Percentiles rank a stretch among this genome's conserved stretches.
Conservation (phyloP, 2,329 filamentous ascomycete genomes). For the Hypoxylon sp. region DNA sequence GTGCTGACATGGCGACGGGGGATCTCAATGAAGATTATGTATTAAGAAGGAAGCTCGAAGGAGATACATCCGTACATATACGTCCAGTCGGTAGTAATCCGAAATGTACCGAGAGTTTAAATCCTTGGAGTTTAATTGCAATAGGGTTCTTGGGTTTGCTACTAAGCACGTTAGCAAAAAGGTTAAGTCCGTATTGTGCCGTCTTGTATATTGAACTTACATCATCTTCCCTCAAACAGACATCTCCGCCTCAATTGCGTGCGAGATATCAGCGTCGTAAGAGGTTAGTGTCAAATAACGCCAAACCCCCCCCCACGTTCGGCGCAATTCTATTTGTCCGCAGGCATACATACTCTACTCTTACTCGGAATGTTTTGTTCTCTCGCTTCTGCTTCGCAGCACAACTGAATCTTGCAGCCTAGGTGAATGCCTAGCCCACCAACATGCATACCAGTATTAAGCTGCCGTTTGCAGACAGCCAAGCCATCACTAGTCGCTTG, state of each 20-base stretch:
- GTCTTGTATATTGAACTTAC: constrained; percentile 4
- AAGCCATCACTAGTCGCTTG: neutral
- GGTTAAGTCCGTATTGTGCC: neutral
- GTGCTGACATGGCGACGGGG: constrained; percentile 32
- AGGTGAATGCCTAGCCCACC: neutral
- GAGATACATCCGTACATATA: too few species aligned
- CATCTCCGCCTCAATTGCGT: constrained; percentile 6
- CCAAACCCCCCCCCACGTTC: constrained; percentile 16
- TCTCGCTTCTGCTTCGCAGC: neutral
- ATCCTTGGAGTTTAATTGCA: neutral
- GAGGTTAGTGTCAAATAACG: constrained; percentile 24
- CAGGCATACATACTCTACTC: constrained; percentile 5
- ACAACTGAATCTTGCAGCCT: neutral
- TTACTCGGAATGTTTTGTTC: neutral
- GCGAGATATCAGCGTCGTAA: constrained; percentile 20
- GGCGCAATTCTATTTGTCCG: constrained; percentile 5
- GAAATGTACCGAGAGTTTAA: neutral
- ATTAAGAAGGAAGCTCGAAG: constrained; percentile 34
- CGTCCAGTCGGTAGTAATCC: neutral
- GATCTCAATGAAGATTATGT: constrained; percentile 3
- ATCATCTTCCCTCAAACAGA: neutral
- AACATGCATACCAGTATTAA: neutral
- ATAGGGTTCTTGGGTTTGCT: neutral
- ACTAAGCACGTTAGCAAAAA: neutral
- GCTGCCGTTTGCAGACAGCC: neutral